Evolutionary conservation across 164 flowering plant genomes (phyloP).

Genomic region (Magnolia sinica): DNA sequence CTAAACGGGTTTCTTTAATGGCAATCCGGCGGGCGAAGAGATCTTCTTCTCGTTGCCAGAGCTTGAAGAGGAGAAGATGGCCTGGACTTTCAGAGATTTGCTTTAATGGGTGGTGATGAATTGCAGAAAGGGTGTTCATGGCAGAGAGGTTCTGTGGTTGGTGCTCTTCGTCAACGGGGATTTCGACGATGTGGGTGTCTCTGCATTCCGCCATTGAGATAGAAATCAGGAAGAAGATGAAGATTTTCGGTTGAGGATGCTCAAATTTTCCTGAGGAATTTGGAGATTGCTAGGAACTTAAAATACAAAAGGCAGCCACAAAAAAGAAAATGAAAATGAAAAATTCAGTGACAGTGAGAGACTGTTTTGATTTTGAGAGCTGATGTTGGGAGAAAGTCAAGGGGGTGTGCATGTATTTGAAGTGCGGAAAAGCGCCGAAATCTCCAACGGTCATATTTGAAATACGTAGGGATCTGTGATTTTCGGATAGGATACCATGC

Average conservation of each 20-base stretch:
- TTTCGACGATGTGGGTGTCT: conserved; percentile 66
- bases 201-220: conserved; percentile 46
- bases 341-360: not conserved
- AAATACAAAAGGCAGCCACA: not conserved
- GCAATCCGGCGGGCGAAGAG: conserved; percentile 45
- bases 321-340: not conserved
- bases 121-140: not conserved
- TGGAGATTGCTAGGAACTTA: not conserved
- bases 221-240: not conserved
- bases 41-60: conserved; percentile 82
- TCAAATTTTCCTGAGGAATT: not conserved
- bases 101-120: conserved; percentile 67
- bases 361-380: not conserved
- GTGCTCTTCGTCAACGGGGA: conserved; percentile 56
- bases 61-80: conserved; percentile 82
- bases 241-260: not conserved
- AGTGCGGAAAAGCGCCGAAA: conserved; percentile 11
- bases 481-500: not conserved
- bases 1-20: conserved; percentile 50
- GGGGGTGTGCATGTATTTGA: conserved; percentile 17
- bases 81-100: conserved; percentile 83
- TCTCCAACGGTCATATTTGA: conserved; percentile 23
- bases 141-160: conserved; percentile 22
- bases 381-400: not conserved
- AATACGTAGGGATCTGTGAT: not conserved